Evolutionary conservation across 2,329 filamentous ascomycete species (phyloP).

Genomic region (Sporothrix phasma): DNA sequence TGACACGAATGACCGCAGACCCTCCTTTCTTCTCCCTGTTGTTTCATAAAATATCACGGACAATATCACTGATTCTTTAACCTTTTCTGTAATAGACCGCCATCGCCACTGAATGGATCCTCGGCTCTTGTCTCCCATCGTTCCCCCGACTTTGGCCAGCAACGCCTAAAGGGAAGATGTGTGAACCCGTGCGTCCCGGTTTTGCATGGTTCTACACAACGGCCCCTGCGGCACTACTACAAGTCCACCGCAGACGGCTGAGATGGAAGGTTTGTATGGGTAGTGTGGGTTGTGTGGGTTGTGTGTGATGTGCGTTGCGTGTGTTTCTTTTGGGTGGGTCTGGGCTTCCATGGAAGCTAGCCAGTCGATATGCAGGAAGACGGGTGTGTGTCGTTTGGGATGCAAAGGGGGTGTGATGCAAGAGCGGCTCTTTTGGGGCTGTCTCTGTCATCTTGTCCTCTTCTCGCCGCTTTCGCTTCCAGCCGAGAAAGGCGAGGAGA

Average conservation of each 20-base stretch:
- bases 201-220: background rate
- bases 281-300: background rate
- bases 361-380: background rate
- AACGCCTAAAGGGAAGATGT: background rate
- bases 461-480: background rate
- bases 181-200: background rate
- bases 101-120: slow-evolving; percentile 25
- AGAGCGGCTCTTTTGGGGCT: background rate
- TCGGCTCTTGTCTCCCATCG: background rate
- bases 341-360: background rate
- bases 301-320: no score
- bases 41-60: background rate
- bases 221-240: background rate
- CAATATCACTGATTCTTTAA: slow-evolving; percentile 31
- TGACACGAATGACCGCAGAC: background rate
- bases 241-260: background rate
- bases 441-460: background rate
- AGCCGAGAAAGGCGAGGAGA: background rate
- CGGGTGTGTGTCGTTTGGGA: background rate
- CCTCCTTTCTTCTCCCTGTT: slow-evolving; percentile 1
- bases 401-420: background rate
- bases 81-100: slow-evolving; percentile 33
- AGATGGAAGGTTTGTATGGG: background rate
- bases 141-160: background rate
- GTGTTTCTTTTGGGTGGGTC: background rate